Evolutionary conservation across 768 basidiomycete genomes (phyloP).

Genomic region (Leccinellum luteum): DNA sequence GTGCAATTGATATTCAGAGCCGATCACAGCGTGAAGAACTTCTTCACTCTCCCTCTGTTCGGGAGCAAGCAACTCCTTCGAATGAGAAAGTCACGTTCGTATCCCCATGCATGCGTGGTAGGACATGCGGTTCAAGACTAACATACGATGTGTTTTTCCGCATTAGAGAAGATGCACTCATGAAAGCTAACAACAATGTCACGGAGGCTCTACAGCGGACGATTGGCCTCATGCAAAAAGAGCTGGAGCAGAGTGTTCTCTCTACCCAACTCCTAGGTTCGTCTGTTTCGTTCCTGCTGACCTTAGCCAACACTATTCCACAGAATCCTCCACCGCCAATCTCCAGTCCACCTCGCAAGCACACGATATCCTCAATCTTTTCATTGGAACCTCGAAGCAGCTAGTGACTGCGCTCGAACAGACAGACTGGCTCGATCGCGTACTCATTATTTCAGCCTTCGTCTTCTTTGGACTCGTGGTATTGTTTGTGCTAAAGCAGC

Average conservation of each 20-base stretch:
- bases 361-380: slow-evolving; percentile 68
- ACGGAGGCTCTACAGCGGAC: slow-evolving; percentile 87
- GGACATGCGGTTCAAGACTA: not conserved
- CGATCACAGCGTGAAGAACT: slow-evolving; percentile 69
- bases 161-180: slow-evolving; percentile 75
- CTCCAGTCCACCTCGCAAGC: slow-evolving; percentile 70
- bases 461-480: slow-evolving; percentile 82
- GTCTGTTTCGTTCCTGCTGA: slow-evolving; percentile 6
- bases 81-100: slow-evolving; percentile 66
- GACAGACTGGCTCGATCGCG: slow-evolving; percentile 88
- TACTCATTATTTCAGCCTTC: slow-evolving; percentile 79
- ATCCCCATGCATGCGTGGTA: not conserved
- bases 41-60: slow-evolving; percentile 47
- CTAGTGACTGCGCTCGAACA: slow-evolving; percentile 87
- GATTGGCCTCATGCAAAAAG: slow-evolving; percentile 82
- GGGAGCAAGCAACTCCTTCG: slow-evolving; percentile 40
- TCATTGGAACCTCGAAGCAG: slow-evolving; percentile 78
- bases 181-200: slow-evolving; percentile 86
- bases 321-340: slow-evolving; percentile 78
- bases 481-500: slow-evolving; percentile 83
- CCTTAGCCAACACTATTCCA: not conserved
- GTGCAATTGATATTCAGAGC: slow-evolving; percentile 59
- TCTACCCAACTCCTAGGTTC: slow-evolving; percentile 82
- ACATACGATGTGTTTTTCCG: not conserved
- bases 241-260: slow-evolving; percentile 86